Base-by-base conservation (phyloP, 2,329 filamentous ascomycete genomes). In the Cylindrodendrum hubeiense region DNA sequence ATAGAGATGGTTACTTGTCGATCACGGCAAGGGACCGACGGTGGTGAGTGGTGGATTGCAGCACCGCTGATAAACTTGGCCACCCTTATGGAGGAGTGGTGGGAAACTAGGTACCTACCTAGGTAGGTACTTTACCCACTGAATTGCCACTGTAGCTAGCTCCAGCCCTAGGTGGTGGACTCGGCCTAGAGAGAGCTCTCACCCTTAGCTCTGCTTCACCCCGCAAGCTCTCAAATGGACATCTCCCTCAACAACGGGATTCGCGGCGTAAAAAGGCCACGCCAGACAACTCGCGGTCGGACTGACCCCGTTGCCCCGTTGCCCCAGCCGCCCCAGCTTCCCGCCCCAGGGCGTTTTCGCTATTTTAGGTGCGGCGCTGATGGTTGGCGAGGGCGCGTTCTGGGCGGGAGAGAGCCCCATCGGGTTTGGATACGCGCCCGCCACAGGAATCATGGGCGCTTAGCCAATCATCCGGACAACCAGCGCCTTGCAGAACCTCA, bases 401-500 rank as follows among this genome's bases (percentile, higher is more conserved):
- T 19, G 17, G 46, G 26, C 46, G n/a, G 26, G n/a, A 30, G 8
- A 26, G n/a, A n/a, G 47, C 26, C 26, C 47, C 47, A 33, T 50
- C 12, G n/a, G 47, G 47, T 50, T 50, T 50, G n/a, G 17, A 49
- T 22, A 50, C 26, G 47, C 47, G 47, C 47, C 47, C 28, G 26
- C 47, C 26, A 33, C 47, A 17, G 28, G n/a, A 10, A 50, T 33
- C 12, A 22, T 21, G 47, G 47, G 47, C 47, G 47, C 47, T 50
- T 50, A 50, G 12, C 47, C 47, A 50, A 50, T 50, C n/a, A 50
- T 50, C n/a, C 47, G n/a, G 28, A 33, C 28, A 10, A 21, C 4
- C 28, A 33, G 28, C 47, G 47, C n/a, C 28, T n/a, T 50, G 47
- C 47, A 50, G 47, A 50, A 50, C 47, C 47, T 50, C 47, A 50